Percentiles rank a stretch among this genome's conserved stretches.
Evolutionary conservation across 768 basidiomycete species (phyloP).

Genomic region (Russula lepida): DNA sequence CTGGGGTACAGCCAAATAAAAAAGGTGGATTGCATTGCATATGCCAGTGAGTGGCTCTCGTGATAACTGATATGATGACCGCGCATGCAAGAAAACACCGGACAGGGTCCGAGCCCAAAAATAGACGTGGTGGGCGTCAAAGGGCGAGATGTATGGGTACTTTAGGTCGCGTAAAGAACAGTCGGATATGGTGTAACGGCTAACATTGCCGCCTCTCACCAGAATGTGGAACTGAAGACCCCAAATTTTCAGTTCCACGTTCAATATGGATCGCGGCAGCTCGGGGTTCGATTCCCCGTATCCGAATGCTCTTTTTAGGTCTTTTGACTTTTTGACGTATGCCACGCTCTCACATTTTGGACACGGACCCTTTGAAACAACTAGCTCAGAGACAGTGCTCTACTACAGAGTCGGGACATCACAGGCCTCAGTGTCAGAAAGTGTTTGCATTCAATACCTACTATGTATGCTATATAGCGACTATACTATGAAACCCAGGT

Average conservation of each 20-base stretch:
- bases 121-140: no score
- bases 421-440: background rate
- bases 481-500: background rate
- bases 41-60: no score
- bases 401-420: background rate
- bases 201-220: slow-evolving; percentile 33
- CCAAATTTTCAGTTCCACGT: background rate
- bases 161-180: background rate
- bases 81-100: no score
- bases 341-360: slow-evolving; percentile 3
- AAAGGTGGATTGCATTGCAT: no score
- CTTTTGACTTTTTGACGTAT: background rate
- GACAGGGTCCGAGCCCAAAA: no score
- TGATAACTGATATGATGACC: no score
- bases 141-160: background rate
- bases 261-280: slow-evolving; percentile 26
- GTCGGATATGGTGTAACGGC: slow-evolving; percentile 33
- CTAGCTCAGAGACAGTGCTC: no score
- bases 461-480: background rate
- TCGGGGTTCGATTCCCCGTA: slow-evolving; percentile 37
- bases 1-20: background rate
- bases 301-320: slow-evolving; percentile 21
- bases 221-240: background rate
- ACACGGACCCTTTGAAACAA: background rate
- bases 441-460: background rate